These are phyloP conservation scores for Tetrapisispora pingtungensis DNA, from an alignment of 805 yeast species.

Conservation along the genomic window DNA sequence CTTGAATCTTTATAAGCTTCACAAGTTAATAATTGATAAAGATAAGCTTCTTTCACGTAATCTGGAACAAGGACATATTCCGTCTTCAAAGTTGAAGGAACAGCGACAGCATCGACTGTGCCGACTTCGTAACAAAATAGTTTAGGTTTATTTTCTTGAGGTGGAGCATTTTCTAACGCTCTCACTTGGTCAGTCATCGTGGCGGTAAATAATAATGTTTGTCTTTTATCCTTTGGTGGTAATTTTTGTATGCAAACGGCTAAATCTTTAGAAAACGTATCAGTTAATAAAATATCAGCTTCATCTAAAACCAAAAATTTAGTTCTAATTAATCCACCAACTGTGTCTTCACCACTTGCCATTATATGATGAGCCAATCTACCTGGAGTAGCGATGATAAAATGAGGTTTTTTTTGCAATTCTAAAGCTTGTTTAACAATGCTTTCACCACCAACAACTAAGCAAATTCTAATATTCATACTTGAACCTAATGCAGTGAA, in stretches of 20 bases:
- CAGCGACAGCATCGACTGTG: constrained; percentile 61
- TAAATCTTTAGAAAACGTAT: constrained; percentile 73
- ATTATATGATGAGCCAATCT: constrained; percentile 85
- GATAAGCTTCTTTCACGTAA: constrained; percentile 81
- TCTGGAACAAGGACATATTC: constrained; percentile 72
- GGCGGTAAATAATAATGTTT: constrained; percentile 87
- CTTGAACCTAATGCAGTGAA: constrained; percentile 84
- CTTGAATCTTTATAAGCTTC: constrained; percentile 55
- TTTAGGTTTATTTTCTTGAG: constrained; percentile 43
- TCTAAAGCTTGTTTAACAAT: constrained; percentile 80
- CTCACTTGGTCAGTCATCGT: constrained; percentile 91
- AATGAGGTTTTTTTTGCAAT: constrained; percentile 78
- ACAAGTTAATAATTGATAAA: constrained; percentile 55
- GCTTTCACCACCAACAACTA: constrained; percentile 92
- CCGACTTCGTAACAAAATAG: constrained; percentile 66
- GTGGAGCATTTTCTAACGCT: constrained; percentile 56
- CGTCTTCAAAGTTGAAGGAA: constrained; percentile 62
- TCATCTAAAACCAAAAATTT: constrained; percentile 85
- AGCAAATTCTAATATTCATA: constrained; percentile 73
- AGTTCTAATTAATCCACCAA: constrained; percentile 65
- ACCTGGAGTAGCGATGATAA: constrained; percentile 95
- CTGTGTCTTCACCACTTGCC: constrained; percentile 81
- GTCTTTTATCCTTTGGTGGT: constrained; percentile 66
- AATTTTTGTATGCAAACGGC: constrained; percentile 59
- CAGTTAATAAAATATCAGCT: constrained; percentile 84